A percentile compares a stretch with the other conserved stretches of the same genome.
phyloP scores from a whole-genome alignment of 139 green algal genomes.

The Tetraselmis chui region DNA sequence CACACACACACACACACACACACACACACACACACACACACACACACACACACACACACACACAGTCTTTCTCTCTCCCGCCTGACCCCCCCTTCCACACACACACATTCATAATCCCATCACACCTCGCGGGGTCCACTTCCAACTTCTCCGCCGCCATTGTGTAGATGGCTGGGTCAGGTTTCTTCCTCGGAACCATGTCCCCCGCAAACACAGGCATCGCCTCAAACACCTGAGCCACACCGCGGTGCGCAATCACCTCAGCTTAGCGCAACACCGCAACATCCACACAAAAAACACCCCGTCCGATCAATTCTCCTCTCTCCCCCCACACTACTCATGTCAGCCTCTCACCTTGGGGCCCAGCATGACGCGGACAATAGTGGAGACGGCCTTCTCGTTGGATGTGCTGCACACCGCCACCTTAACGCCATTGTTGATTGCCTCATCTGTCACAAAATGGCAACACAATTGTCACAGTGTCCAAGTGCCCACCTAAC shows the following conservation, averaged over 20 bases:
- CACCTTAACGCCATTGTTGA: conserved; percentile 72
- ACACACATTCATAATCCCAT: not conserved
- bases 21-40: no score
- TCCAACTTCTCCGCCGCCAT: conserved; percentile 75
- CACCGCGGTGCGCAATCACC: no score
- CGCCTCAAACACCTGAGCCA: conserved; percentile 36
- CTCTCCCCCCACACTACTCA: no score
- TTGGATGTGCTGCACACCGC: conserved; percentile 98
- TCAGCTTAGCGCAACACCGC: no score
- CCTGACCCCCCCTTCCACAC: no score
- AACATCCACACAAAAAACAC: no score
- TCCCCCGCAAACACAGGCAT: conserved; percentile 87
- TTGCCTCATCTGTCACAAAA: conserved; percentile 60
- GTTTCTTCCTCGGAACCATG: conserved; percentile 94
- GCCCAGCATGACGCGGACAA: conserved; percentile 84
- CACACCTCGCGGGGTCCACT: conserved; percentile 65
- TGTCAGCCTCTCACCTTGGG: conserved; percentile 17
- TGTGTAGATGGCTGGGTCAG: conserved; percentile 89
- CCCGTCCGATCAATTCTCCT: no score
- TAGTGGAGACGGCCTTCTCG: conserved; percentile 88
- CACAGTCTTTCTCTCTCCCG: no score
- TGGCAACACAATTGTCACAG: not conserved
- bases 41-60: no score
- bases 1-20: no score
- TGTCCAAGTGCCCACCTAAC: not conserved